phyloP scores from a whole-genome alignment of 805 yeast species.

The Soucietia sequanensis region DNA sequence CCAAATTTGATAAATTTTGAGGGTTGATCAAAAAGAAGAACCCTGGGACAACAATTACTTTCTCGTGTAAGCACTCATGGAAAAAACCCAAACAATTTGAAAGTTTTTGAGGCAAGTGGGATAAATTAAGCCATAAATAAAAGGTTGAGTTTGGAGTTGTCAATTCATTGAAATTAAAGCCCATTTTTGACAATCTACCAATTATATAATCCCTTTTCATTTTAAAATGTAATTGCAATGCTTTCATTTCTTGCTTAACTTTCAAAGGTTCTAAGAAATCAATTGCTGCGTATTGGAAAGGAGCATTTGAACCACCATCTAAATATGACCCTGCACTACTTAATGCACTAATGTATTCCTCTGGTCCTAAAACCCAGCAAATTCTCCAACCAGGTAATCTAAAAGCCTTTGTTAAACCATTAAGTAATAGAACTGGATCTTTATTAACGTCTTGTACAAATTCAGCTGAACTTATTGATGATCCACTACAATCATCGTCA shows the following conservation, averaged over 20 bases:
- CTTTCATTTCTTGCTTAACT: slow-evolving; percentile 54
- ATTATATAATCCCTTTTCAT: slow-evolving; percentile 57
- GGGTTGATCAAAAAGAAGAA: slow-evolving; percentile 63
- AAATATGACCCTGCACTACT: slow-evolving; percentile 58
- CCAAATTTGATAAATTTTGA: slow-evolving; percentile 43
- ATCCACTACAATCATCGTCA: slow-evolving; percentile 52
- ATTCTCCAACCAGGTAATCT: slow-evolving; percentile 65
- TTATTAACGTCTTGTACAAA: slow-evolving; percentile 52
- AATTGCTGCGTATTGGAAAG: slow-evolving; percentile 60
- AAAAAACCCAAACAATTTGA: slow-evolving; percentile 59
- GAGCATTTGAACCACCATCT: slow-evolving; percentile 62
- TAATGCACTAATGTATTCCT: slow-evolving; percentile 53
- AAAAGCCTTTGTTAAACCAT: slow-evolving; percentile 61
- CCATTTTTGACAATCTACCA: slow-evolving; percentile 49
- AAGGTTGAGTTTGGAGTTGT: slow-evolving; percentile 57
- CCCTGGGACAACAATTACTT: slow-evolving; percentile 61
- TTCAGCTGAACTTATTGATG: slow-evolving; percentile 50
- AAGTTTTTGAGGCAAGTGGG: slow-evolving; percentile 54
- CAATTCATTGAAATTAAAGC: slow-evolving; percentile 44
- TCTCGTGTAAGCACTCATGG: slow-evolving; percentile 61
- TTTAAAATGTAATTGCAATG: slow-evolving; percentile 56
- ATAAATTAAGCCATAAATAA: slow-evolving; percentile 57
- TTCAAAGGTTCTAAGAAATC: slow-evolving; percentile 51
- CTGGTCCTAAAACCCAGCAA: slow-evolving; percentile 65
- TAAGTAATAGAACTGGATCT: slow-evolving; percentile 59